phyloP scores from a whole-genome alignment of 2,329 filamentous ascomycete species.

The Myriosclerotinia duriaeana region DNA sequence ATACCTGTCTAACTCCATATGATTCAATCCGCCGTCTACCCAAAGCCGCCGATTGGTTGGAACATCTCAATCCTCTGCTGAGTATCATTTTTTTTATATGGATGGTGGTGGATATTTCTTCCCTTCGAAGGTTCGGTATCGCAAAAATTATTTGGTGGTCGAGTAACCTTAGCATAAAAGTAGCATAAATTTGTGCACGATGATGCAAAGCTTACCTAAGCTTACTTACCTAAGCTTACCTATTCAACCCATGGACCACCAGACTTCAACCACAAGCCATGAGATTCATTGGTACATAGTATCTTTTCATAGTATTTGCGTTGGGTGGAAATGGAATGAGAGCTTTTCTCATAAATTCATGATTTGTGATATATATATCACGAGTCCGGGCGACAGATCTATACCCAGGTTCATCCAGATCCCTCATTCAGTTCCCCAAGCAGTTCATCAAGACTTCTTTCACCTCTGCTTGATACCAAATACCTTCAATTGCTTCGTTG shows the following conservation, averaged over 20 bases:
- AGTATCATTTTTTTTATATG: slow-evolving; percentile 50
- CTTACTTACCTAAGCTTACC: no score
- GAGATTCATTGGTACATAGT: no score
- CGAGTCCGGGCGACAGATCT: neutral
- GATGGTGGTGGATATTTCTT: slow-evolving; percentile 17
- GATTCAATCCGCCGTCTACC: slow-evolving; percentile 41
- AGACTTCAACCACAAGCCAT: no score
- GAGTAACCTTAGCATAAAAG: neutral
- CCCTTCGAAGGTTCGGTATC: slow-evolving; percentile 23
- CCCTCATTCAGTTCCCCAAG: no score
- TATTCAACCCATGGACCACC: neutral
- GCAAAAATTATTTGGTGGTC: slow-evolving; percentile 32
- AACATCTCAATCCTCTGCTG: slow-evolving; percentile 53
- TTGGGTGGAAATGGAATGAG: neutral
- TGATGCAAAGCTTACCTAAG: neutral
- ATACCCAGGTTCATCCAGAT: neutral
- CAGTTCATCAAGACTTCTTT: neutral
- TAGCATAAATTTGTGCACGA: slow-evolving; percentile 1
- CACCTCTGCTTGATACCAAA: neutral
- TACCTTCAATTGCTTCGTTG: neutral
- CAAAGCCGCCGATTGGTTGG: slow-evolving; percentile 46
- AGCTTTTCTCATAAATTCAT: neutral
- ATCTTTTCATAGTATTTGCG: neutral
- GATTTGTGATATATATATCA: neutral
- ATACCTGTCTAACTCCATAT: slow-evolving; percentile 42